These are phyloP conservation scores for Alternaria conjuncta DNA, from an alignment of 2,329 filamentous ascomycete genomes.

Conservation along the genomic window DNA sequence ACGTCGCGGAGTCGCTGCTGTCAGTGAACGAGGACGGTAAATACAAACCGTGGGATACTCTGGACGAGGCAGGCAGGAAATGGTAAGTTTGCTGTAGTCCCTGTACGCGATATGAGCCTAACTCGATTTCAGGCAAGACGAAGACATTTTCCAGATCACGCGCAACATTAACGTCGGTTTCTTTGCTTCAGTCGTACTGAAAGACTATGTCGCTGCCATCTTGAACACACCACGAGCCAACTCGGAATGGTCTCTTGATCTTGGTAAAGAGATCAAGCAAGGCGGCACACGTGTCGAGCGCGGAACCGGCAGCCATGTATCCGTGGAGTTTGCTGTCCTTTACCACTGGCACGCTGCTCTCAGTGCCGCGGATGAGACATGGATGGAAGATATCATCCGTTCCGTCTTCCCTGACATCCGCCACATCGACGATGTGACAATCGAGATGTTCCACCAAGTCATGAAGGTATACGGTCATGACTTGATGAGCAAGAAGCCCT, in stretches of 20 bases:
- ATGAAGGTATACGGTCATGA: slow-evolving; percentile 44
- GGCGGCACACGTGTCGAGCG: slow-evolving; percentile 64
- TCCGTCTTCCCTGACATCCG: slow-evolving; percentile 34
- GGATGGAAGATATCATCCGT: slow-evolving; percentile 67
- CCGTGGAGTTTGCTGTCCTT: slow-evolving; percentile 84
- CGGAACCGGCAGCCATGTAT: slow-evolving; percentile 81
- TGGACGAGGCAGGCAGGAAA: slow-evolving; percentile 49
- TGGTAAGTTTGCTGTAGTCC: slow-evolving; percentile 26
- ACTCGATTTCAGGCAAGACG: slow-evolving; percentile 33
- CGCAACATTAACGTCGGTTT: slow-evolving; percentile 59
- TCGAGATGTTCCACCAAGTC: slow-evolving; percentile 50
- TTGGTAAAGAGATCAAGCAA: slow-evolving; percentile 64
- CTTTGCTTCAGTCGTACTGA: slow-evolving; percentile 69
- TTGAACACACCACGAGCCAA: slow-evolving; percentile 73
- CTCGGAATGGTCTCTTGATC: slow-evolving; percentile 81
- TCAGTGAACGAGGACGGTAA: slow-evolving; percentile 81
- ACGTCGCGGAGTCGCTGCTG: slow-evolving; percentile 77
- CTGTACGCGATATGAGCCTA: not conserved
- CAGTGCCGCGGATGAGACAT: slow-evolving; percentile 74
- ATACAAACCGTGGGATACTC: slow-evolving; percentile 73
- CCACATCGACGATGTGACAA: slow-evolving; percentile 34
- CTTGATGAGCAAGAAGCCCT: slow-evolving; percentile 71
- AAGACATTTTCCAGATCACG: slow-evolving; percentile 62
- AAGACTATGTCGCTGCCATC: slow-evolving; percentile 81
- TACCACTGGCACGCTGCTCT: slow-evolving; percentile 88